Conservation (phyloP, 2,329 filamentous ascomycete species). For the Chrysoporthe cubensis region DNA sequence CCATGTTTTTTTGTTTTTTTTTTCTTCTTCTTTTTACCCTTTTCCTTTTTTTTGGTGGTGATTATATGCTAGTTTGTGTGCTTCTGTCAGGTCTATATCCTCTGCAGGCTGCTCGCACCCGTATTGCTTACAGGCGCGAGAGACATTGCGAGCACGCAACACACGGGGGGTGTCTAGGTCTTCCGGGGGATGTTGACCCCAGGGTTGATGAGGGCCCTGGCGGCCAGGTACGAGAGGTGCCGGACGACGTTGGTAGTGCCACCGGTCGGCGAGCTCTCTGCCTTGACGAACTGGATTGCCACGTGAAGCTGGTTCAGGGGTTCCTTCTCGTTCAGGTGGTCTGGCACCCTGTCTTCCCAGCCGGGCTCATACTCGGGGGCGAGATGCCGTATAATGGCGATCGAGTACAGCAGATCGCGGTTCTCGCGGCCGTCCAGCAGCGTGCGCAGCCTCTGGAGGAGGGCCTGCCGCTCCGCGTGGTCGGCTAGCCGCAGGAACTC, state of each 20-base stretch:
- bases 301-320: constrained; percentile 69
- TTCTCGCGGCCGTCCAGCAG: constrained; percentile 83
- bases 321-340: constrained; percentile 68
- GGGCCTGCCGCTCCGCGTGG: constrained; percentile 66
- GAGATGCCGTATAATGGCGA: constrained; percentile 78
- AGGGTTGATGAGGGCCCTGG: constrained; percentile 60
- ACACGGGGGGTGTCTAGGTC: not conserved
- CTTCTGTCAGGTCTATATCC: not conserved
- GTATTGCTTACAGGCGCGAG: not conserved
- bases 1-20: not conserved
- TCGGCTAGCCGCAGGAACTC: constrained; percentile 69
- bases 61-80: not conserved
- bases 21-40: not conserved
- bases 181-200: constrained; percentile 53
- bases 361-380: constrained; percentile 66
- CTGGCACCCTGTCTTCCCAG: constrained; percentile 59
- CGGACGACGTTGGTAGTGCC: constrained; percentile 76
- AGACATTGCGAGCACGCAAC: not conserved
- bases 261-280: constrained; percentile 64
- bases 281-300: constrained; percentile 70
- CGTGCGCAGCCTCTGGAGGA: constrained; percentile 66
- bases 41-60: not conserved
- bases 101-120: not conserved
- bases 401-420: constrained; percentile 87
- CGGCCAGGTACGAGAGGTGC: constrained; percentile 69